phyloP scores from a whole-genome alignment of 352 stramenopile genomes.

The Globisporangium barbulae region DNA sequence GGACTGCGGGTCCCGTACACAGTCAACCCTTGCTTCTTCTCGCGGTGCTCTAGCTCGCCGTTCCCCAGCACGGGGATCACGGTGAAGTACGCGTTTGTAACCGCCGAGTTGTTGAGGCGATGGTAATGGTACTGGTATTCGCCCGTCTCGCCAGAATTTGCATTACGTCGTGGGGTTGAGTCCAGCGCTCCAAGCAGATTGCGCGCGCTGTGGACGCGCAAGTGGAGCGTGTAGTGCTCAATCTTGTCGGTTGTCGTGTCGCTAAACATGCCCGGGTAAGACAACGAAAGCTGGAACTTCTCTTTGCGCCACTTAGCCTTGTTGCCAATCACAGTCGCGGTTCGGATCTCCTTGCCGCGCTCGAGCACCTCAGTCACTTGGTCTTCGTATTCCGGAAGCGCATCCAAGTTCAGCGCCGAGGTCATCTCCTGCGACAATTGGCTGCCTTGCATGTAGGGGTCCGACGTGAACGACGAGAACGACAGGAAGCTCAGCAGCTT shows the following conservation, averaged over 20 bases:
- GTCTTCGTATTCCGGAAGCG: constrained; percentile 32
- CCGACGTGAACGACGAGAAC: constrained; percentile 46
- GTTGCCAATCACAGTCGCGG: constrained; percentile 28
- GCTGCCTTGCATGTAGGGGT: constrained; percentile 34
- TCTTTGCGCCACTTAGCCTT: constrained; percentile 53
- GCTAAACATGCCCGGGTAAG: constrained; percentile 66
- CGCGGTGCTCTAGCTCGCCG: constrained; percentile 35
- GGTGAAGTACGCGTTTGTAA: constrained; percentile 64
- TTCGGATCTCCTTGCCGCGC: constrained; percentile 36
- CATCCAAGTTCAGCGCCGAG: background rate
- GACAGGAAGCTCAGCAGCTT: constrained; percentile 57
- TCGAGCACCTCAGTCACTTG: constrained; percentile 46
- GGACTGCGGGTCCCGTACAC: constrained; percentile 62
- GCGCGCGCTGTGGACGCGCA: constrained; percentile 41
- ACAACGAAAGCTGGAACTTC: constrained; percentile 55
- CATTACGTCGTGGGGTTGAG: background rate
- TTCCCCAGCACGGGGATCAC: constrained; percentile 50
- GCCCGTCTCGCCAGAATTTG: background rate
- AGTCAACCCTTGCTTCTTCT: constrained; percentile 59
- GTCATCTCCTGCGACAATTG: constrained; percentile 5
- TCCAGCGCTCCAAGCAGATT: constrained; percentile 29
- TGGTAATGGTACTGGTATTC: constrained; percentile 13
- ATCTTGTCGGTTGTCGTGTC: constrained; percentile 25
- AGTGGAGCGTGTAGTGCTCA: constrained; percentile 38
- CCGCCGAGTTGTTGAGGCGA: constrained; percentile 11